phyloP scores from a whole-genome alignment of 83 land plant species.

The Thuja plicata region DNA sequence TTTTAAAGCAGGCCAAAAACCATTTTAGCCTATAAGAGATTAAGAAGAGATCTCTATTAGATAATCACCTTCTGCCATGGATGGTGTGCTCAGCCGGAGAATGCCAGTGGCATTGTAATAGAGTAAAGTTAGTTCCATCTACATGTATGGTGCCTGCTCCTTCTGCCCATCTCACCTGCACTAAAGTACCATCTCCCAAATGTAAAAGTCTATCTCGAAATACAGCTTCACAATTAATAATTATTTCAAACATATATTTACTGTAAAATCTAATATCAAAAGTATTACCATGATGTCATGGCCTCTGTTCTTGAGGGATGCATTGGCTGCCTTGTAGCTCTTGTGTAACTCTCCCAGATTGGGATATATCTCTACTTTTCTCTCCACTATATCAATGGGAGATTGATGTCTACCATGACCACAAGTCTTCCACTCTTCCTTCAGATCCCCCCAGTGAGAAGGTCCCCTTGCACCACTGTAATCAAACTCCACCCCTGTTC shows the following conservation, averaged over 20 bases:
- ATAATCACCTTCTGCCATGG: constrained; percentile 33
- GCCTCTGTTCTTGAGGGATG: constrained; percentile 33
- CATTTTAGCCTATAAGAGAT: background rate
- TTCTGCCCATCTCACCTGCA: constrained; percentile 35
- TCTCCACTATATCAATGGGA: constrained; percentile 32
- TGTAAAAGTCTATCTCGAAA: background rate
- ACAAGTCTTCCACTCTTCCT: constrained; percentile 20
- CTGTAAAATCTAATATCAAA: background rate
- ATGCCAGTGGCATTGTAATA: constrained; percentile 53
- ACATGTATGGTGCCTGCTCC: constrained; percentile 37
- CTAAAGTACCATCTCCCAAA: background rate
- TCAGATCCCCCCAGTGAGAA: constrained; percentile 20
- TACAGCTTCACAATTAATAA: background rate
- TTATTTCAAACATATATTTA: background rate
- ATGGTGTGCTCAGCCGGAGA: constrained; percentile 55
- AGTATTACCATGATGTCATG: constrained; percentile 37
- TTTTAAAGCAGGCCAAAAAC: too few relatives aligned
- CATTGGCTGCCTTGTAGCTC: constrained; percentile 33
- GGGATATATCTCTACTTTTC: constrained; percentile 16
- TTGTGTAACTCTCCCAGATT: constrained; percentile 22
- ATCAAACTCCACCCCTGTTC: constrained; percentile 16
- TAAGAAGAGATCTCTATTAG: background rate
- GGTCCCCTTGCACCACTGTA: constrained; percentile 26
- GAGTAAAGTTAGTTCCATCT: constrained; percentile 29
- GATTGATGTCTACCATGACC: constrained; percentile 37